Conservation (phyloP, 2,329 filamentous ascomycete genomes). For the Plectosphaerella sp. region DNA sequence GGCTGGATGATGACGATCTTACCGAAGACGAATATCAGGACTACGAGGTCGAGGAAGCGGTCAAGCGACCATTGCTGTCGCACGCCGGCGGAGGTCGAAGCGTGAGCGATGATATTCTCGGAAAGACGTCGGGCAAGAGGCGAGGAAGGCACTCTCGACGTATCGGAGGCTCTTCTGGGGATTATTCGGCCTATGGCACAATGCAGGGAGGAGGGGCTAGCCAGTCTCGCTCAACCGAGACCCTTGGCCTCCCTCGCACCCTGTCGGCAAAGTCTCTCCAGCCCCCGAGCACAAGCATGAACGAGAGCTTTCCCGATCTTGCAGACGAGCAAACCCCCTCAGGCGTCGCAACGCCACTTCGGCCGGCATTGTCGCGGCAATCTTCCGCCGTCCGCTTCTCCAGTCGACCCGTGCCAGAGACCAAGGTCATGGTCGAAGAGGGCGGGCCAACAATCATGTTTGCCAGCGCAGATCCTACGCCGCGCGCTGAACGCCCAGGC, state of each 20-base stretch:
- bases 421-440: conserved; percentile 61
- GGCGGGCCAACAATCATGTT: conserved; percentile 74
- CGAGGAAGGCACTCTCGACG: conserved; percentile 2
- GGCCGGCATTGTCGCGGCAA: conserved; percentile 47
- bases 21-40: conserved; percentile 18
- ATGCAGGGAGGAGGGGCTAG: not conserved
- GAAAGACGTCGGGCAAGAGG: conserved; percentile 6
- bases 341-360: conserved; percentile 18
- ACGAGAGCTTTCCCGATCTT: not conserved
- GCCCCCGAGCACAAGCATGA: not conserved
- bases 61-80: conserved; percentile 12
- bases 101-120: conserved; percentile 9
- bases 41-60: conserved; percentile 11
- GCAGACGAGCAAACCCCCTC: conserved; percentile 2
- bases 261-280: not conserved
- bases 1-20: conserved; percentile 24
- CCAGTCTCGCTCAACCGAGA: not conserved
- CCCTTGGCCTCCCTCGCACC: not conserved
- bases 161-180: not conserved
- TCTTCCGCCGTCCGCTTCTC: conserved; percentile 60
- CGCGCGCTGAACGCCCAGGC: conserved; percentile 28
- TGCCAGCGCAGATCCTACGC: conserved; percentile 31
- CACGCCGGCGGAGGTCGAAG: conserved; percentile 7
- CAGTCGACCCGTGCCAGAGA: conserved; percentile 68
- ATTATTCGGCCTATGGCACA: conserved; percentile 17